Base-by-base conservation (phyloP, 1,139 yeast species). In the Yamadazyma friedrichii region DNA sequence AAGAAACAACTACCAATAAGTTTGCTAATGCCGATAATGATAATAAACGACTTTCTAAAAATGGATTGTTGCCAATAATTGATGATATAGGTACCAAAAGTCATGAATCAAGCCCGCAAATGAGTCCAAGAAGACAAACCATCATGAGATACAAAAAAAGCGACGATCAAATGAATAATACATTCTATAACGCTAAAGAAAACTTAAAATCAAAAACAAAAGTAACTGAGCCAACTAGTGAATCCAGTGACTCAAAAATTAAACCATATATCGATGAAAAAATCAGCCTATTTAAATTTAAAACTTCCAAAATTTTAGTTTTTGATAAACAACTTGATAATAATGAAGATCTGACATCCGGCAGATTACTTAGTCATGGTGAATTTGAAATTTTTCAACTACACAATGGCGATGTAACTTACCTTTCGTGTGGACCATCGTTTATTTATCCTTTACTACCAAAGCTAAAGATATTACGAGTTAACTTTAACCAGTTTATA, bases 391-490 rank as follows among this genome's bases (percentile, higher is more conserved):
- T 85, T 2, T 84, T 82, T 52, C 84, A 81, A 53, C 64, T 83
- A 35, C 82, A 80, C 48, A 77, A 78, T 48, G 81, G 82, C 22
- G 76, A 72, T 46, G 84, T 82, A 12, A 76, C 85, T 2, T 84
- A 82, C 54, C 56, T 85, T 67, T 74, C 42, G 70, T 78, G 61
- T 78, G 84, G 57, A 66, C 85, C 57, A 70, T 79, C 45, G 67
- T 60, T 47, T 65, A 72, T 47, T 5, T 84, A 84, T 52, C 91
- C 94, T 1, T 72, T 85, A 13, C 61, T 85, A 36, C 86, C 87
- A 3, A 74, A 70, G 44, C 61, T 80, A 40, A 77, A 81, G 51
- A 67, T 84, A 2, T 63, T 84, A 42, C 69, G 86, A 47, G 71
- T 80, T 2, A 68, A 67, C 26, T 53, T 56, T 36, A 71, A 74